Percentiles rank a stretch among this genome's conserved stretches.
Evolutionary conservation across 306 rosid genomes (phyloP).

Genomic region (Medicago lupulina): DNA sequence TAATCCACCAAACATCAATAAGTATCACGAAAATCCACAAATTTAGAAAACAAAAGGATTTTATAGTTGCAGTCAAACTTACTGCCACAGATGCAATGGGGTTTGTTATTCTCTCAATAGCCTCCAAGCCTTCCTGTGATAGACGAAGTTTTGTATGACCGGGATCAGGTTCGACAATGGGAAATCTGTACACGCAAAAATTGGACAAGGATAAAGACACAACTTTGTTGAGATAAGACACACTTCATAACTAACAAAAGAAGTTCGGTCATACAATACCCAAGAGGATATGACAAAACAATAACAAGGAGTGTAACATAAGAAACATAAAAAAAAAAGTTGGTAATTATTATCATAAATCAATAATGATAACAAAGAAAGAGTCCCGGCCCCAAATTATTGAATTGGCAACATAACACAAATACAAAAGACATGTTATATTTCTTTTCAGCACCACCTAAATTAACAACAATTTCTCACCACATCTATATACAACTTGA

Average conservation of each 20-base stretch:
- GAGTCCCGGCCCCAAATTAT: slow-evolving; percentile 26
- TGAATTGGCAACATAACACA: slow-evolving; percentile 18
- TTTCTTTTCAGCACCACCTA: slow-evolving; percentile 1
- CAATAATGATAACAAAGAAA: neutral
- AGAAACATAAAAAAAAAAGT: neutral
- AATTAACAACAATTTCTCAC: slow-evolving; percentile 16
- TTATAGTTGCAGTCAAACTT: slow-evolving; percentile 46
- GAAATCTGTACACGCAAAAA: slow-evolving; percentile 61
- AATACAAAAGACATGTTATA: neutral
- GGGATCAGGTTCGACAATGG: slow-evolving; percentile 96
- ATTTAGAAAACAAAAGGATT: slow-evolving; percentile 2
- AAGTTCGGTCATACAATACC: slow-evolving; percentile 25
- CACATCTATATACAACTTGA: neutral
- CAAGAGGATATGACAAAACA: neutral
- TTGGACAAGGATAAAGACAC: slow-evolving; percentile 38
- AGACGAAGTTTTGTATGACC: slow-evolving; percentile 95
- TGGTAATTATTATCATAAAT: slow-evolving; percentile 21
- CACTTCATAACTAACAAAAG: slow-evolving; percentile 36
- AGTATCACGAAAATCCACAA: slow-evolving; percentile 1
- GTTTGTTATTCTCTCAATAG: slow-evolving; percentile 74
- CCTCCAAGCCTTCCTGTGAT: slow-evolving; percentile 92
- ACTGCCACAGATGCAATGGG: slow-evolving; percentile 97
- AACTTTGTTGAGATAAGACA: too few relatives aligned
- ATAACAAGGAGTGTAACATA: neutral
- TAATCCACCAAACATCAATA: slow-evolving; percentile 12